These are phyloP conservation scores for Cylindrotheca fusiformis DNA, from an alignment of 108 stramenopile species.

Conservation along the genomic window DNA sequence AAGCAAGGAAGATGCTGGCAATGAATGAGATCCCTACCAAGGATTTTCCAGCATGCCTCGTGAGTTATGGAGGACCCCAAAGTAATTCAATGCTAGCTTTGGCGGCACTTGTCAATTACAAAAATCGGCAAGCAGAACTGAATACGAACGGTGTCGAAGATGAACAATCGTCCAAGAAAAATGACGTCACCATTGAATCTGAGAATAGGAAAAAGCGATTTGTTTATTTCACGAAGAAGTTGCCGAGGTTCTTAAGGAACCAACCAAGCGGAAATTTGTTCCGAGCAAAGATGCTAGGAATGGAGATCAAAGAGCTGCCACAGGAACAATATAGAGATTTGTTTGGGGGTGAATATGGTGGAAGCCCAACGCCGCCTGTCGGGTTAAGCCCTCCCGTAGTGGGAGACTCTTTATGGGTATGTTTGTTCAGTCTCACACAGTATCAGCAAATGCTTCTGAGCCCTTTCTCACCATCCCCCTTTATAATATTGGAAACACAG, in stretches of 20 bases:
- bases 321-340: constrained; percentile 55
- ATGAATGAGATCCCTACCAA: constrained; percentile 48
- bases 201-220: too few relatives aligned
- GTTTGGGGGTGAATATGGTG: constrained; percentile 72
- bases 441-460: too few relatives aligned
- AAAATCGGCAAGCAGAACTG: constrained; percentile 52
- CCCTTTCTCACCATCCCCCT: too few relatives aligned
- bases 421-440: constrained; percentile 51
- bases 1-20: constrained; percentile 77
- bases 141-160: constrained; percentile 12
- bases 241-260: constrained; percentile 78
- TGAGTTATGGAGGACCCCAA: constrained; percentile 91
- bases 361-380: constrained; percentile 41
- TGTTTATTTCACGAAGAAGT: constrained; percentile 87
- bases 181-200: constrained; percentile 5
- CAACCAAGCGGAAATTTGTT: constrained; percentile 87
- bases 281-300: constrained; percentile 72
- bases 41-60: constrained; percentile 71
- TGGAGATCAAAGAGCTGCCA: constrained; percentile 78
- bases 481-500: too few relatives aligned
- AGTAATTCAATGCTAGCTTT: constrained; percentile 92
- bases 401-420: constrained; percentile 68
- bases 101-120: constrained; percentile 78
- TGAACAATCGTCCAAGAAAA: constrained; percentile 1
- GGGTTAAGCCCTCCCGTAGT: constrained; percentile 58